phyloP scores from a whole-genome alignment of 345 rosid species.

The Chamaenerion angustifolium region DNA sequence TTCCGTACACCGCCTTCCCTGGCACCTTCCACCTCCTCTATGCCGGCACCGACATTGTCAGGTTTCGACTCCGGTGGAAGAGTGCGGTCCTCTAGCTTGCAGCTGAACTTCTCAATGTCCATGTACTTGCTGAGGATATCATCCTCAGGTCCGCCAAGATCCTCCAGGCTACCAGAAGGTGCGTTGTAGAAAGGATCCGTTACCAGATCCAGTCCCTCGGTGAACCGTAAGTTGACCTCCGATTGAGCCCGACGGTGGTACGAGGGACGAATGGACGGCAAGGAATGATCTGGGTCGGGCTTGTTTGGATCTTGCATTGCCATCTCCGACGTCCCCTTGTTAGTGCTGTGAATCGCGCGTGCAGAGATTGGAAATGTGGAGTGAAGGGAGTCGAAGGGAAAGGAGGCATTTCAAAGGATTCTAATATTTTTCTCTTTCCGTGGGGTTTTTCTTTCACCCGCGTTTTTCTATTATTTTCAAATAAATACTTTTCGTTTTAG shows the following conservation, averaged over 20 bases:
- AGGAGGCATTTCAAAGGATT: no score
- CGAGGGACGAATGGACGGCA: slow-evolving; percentile 21
- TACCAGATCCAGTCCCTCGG: slow-evolving; percentile 64
- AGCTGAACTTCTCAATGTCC: slow-evolving; percentile 78
- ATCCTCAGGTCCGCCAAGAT: slow-evolving; percentile 59
- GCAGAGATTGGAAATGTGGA: slow-evolving; percentile 18
- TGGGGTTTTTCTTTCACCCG: no score
- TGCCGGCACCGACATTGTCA: slow-evolving; percentile 27
- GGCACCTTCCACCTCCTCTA: background rate
- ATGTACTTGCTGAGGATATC: slow-evolving; percentile 74
- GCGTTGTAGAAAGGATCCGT: slow-evolving; percentile 36
- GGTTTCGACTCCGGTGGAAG: slow-evolving; percentile 8
- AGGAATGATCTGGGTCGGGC: background rate
- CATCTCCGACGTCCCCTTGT: background rate
- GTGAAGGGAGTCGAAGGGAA: background rate
- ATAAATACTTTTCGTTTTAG: no score
- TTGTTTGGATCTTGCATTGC: slow-evolving; percentile 8
- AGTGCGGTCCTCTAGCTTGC: slow-evolving; percentile 20
- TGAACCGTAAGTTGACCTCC: slow-evolving; percentile 70
- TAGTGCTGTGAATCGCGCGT: background rate
- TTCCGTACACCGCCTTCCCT: slow-evolving; percentile 6
- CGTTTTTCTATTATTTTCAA: no score
- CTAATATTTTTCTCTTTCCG: no score
- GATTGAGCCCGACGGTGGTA: slow-evolving; percentile 81
- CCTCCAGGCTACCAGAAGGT: slow-evolving; percentile 31